Evolutionary conservation across 371 early-diverging fungal species (phyloP).

Genomic region (Caulochytrium protostelioides): DNA sequence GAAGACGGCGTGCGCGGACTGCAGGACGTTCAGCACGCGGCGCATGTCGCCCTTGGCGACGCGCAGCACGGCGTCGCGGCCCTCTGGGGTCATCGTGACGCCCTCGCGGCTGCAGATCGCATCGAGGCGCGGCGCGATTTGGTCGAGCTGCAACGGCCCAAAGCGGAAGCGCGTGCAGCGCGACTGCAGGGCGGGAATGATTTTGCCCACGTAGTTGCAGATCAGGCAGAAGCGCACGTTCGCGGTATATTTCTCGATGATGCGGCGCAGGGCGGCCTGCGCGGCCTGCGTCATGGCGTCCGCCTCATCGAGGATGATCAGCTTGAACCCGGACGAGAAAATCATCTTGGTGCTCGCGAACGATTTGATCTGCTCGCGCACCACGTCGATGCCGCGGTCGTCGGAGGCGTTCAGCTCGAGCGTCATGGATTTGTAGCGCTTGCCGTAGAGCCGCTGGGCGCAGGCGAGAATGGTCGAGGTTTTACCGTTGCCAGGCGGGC

Average conservation of each 20-base stretch:
- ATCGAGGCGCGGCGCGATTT: conserved; percentile 52
- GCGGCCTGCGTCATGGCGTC: conserved; percentile 95
- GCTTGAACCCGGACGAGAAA: conserved; percentile 57
- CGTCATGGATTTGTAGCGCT: conserved; percentile 56
- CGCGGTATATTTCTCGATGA: conserved; percentile 91
- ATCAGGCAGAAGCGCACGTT: conserved; percentile 97
- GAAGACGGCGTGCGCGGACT: conserved; percentile 63
- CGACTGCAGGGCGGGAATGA: conserved; percentile 94
- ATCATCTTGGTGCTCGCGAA: conserved; percentile 87
- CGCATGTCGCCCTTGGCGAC: conserved; percentile 92
- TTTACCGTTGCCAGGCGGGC: conserved; percentile 94
- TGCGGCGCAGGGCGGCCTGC: conserved; percentile 85
- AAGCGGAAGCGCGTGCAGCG: conserved; percentile 97
- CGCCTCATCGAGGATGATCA: conserved; percentile 96
- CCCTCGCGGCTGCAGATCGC: too few relatives aligned
- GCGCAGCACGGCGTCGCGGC: conserved; percentile 51
- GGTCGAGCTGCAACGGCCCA: conserved; percentile 56
- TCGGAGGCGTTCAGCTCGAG: conserved; percentile 97
- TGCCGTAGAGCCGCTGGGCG: conserved; percentile 64
- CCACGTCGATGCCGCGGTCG: conserved; percentile 98
- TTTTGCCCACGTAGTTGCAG: conserved; percentile 95
- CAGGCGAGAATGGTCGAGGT: conserved; percentile 88
- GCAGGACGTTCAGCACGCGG: conserved; percentile 65
- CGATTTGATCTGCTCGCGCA: conserved; percentile 90
- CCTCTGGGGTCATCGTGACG: conserved; percentile 62